These are phyloP conservation scores for Prasinococcaceae sp. DNA, from an alignment of 139 green algal species.

Conservation along the genomic window DNA sequence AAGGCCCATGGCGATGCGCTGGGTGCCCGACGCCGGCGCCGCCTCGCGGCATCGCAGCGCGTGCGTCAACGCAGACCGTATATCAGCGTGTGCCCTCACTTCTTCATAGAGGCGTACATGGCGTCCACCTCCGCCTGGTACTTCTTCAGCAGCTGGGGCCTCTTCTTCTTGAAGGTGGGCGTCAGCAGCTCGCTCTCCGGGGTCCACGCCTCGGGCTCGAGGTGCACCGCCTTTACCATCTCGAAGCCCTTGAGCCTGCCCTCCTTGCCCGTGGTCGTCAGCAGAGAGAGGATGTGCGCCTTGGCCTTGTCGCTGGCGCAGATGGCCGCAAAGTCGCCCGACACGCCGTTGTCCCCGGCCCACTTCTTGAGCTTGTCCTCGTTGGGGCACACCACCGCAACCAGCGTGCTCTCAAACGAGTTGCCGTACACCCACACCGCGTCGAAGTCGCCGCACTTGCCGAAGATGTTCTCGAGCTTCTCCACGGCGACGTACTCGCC, in stretches of 20 bases:
- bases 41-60: no score
- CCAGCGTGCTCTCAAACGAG: conserved; percentile 67
- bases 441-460: conserved; percentile 60
- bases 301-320: conserved; percentile 8
- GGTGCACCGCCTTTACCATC: conserved; percentile 37
- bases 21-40: no score
- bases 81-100: no score
- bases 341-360: conserved; percentile 35
- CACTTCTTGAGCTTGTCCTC: conserved; percentile 36
- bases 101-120: no score
- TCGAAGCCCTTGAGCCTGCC: conserved; percentile 24
- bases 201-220: conserved; percentile 47
- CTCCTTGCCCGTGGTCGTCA: neutral
- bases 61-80: no score
- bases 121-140: no score
- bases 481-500: conserved; percentile 94
- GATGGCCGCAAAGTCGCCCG: conserved; percentile 15
- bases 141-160: conserved; percentile 27
- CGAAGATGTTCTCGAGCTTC: conserved; percentile 82
- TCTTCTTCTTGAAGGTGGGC: conserved; percentile 86
- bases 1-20: no score
- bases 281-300: neutral
- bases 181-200: conserved; percentile 73
- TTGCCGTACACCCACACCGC: conserved; percentile 90
- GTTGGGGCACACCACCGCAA: conserved; percentile 75